Percentiles rank a stretch among this genome's conserved stretches.
phyloP scores from a whole-genome alignment of 1,284 basidiomycete genomes.

The Ustilago lituana region DNA sequence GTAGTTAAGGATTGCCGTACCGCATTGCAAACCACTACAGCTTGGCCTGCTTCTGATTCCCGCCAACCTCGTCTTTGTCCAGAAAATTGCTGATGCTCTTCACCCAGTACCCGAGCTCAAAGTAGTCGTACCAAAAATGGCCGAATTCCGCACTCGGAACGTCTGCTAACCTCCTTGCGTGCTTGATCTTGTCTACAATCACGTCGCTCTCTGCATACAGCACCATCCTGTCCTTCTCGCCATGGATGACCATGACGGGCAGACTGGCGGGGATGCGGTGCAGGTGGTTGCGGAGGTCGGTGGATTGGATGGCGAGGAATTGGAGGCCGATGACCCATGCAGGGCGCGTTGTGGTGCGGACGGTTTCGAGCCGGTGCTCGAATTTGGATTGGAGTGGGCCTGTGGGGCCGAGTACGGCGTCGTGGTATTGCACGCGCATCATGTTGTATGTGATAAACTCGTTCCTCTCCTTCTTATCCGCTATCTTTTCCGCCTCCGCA shows the following conservation, averaged over 20 bases:
- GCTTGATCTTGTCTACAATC: conserved; percentile 37
- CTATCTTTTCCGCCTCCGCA: conserved; percentile 19
- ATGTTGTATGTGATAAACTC: conserved; percentile 39
- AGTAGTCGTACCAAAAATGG: conserved; percentile 63
- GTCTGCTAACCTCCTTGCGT: conserved; percentile 37
- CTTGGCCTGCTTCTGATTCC: conserved; percentile 13
- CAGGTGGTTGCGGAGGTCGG: conserved; percentile 37
- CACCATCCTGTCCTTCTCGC: conserved; percentile 60
- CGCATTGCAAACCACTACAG: too few species aligned
- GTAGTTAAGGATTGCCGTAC: too few species aligned
- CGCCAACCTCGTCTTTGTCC: conserved; percentile 19
- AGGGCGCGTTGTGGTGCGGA: conserved; percentile 32
- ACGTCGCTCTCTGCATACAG: conserved; percentile 49
- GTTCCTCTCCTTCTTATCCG: conserved; percentile 33
- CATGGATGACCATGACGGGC: conserved; percentile 56
- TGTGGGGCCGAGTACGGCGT: conserved; percentile 24
- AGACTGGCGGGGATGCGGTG: conserved; percentile 27
- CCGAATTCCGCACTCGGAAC: conserved; percentile 35
- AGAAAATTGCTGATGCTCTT: conserved; percentile 39
- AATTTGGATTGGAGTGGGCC: conserved; percentile 18
- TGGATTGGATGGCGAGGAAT: conserved; percentile 49
- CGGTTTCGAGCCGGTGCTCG: conserved; percentile 21
- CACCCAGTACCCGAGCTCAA: conserved; percentile 36
- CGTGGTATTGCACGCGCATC: conserved; percentile 59
- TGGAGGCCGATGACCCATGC: conserved; percentile 47